phyloP scores from a whole-genome alignment of 306 rosid species.

The Potentilla sterilis region DNA sequence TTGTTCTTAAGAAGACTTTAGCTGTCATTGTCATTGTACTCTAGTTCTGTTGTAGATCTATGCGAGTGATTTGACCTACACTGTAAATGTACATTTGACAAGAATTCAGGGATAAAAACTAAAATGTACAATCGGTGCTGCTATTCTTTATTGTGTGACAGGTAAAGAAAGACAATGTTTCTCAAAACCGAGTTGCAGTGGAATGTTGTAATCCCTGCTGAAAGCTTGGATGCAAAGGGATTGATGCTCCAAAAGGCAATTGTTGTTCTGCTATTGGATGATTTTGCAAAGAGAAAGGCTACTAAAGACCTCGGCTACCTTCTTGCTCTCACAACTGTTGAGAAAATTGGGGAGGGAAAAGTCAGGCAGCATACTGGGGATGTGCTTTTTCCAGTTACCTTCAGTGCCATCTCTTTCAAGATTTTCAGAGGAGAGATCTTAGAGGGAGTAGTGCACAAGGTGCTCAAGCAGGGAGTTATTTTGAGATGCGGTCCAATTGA shows the following conservation, averaged over 20 bases:
- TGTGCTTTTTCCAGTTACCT: conserved; percentile 73
- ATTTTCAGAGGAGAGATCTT: conserved; percentile 69
- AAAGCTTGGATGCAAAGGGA: conserved; percentile 54
- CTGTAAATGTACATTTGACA: background rate
- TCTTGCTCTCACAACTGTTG: conserved; percentile 67
- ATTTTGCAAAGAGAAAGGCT: conserved; percentile 67
- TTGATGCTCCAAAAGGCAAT: conserved; percentile 70
- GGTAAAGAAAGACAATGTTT: conserved; percentile 46
- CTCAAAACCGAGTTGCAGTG: conserved; percentile 69
- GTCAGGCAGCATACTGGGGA: conserved; percentile 76
- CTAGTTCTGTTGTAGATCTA: background rate
- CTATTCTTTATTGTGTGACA: conserved; percentile 25
- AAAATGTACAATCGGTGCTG: background rate
- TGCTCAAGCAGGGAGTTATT: conserved; percentile 84
- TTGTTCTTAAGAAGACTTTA: background rate
- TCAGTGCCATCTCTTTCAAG: conserved; percentile 73
- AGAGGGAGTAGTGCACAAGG: conserved; percentile 76
- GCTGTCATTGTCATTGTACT: background rate
- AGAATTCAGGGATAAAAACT: background rate
- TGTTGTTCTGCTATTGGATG: conserved; percentile 49
- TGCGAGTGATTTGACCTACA: background rate
- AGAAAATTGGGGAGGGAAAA: conserved; percentile 74
- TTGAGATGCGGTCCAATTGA: conserved; percentile 79
- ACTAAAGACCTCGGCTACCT: conserved; percentile 72
- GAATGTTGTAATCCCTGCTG: conserved; percentile 79